Percentiles rank a stretch among this genome's conserved stretches.
These are phyloP conservation scores for Lactarius hengduanensis DNA, from an alignment of 768 basidiomycete species.

Conservation along the genomic window DNA sequence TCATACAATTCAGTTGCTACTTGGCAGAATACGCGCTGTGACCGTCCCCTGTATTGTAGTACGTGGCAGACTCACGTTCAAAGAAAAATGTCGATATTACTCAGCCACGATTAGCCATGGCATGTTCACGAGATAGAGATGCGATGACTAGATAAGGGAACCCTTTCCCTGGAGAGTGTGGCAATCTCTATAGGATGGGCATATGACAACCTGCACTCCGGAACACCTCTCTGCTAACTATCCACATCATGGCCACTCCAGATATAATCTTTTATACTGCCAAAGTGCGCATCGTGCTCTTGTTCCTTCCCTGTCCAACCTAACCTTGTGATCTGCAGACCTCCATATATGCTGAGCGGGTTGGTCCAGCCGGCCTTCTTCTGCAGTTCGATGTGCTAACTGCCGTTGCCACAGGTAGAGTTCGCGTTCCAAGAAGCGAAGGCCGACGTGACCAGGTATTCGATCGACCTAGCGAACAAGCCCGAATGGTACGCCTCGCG, in stretches of 20 bases:
- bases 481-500: slow-evolving; percentile 63
- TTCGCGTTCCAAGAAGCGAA: slow-evolving; percentile 56
- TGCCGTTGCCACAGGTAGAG: slow-evolving; percentile 42
- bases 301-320: background rate
- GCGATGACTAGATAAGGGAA: too few relatives aligned
- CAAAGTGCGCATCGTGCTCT: slow-evolving; percentile 6
- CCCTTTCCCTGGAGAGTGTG: too few relatives aligned
- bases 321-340: slow-evolving; percentile 36
- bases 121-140: too few relatives aligned
- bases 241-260: slow-evolving; percentile 6
- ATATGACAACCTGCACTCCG: background rate
- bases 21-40: too few relatives aligned
- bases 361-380: slow-evolving; percentile 28
- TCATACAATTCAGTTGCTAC: too few relatives aligned
- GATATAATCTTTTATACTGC: slow-evolving; percentile 44
- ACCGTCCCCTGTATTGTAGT: too few relatives aligned
- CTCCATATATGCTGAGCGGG: slow-evolving; percentile 56
- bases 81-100: too few relatives aligned
- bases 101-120: too few relatives aligned
- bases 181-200: background rate
- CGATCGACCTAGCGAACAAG: slow-evolving; percentile 61
- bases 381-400: background rate
- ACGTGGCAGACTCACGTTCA: too few relatives aligned
- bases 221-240: background rate
- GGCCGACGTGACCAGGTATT: slow-evolving; percentile 46